Percentiles rank a stretch among this genome's conserved stretches.
phyloP scores from a whole-genome alignment of 768 basidiomycete species.

The Leccinum variicolor region DNA sequence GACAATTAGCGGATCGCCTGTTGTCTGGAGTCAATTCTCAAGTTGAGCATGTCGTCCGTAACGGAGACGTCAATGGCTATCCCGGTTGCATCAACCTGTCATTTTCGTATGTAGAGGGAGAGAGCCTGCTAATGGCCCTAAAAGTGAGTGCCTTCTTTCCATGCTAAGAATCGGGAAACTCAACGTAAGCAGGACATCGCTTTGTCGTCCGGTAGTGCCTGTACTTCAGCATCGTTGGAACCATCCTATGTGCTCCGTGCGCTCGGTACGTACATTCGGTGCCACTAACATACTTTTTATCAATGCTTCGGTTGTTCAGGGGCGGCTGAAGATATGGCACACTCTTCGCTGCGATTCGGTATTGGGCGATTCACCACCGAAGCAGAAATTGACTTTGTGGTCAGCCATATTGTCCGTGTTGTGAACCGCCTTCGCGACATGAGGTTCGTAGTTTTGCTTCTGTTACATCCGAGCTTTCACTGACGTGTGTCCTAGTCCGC shows the following conservation, averaged over 20 bases:
- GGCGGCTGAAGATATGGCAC: slow-evolving; percentile 98
- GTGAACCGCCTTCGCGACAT: slow-evolving; percentile 90
- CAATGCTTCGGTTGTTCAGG: slow-evolving; percentile 38
- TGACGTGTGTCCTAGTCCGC: slow-evolving; percentile 50
- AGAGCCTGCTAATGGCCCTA: slow-evolving; percentile 94
- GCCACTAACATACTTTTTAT: not conserved
- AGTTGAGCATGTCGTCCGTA: slow-evolving; percentile 89
- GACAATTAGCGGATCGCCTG: slow-evolving; percentile 74
- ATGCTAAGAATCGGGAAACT: slow-evolving; percentile 1
- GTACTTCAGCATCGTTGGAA: slow-evolving; percentile 96
- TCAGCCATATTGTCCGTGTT: slow-evolving; percentile 81
- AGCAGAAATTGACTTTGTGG: slow-evolving; percentile 93
- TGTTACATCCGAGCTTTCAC: slow-evolving; percentile 2
- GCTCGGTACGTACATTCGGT: slow-evolving; percentile 53
- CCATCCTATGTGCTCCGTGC: slow-evolving; percentile 98
- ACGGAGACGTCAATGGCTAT: slow-evolving; percentile 90
- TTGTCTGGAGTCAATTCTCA: slow-evolving; percentile 76
- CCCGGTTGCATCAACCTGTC: slow-evolving; percentile 95
- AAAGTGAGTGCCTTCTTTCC: slow-evolving; percentile 53
- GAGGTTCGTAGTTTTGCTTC: slow-evolving; percentile 51
- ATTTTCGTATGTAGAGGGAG: slow-evolving; percentile 96
- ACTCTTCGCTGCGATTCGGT: slow-evolving; percentile 95
- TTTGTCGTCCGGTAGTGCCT: slow-evolving; percentile 95
- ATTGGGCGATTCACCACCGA: slow-evolving; percentile 98
- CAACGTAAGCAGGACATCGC: slow-evolving; percentile 73